Evolutionary conservation across 2,329 filamentous ascomycete species (phyloP), one percentile per base, ranked within the genome.

Genomic region (Alternaria arborescens): DNA sequence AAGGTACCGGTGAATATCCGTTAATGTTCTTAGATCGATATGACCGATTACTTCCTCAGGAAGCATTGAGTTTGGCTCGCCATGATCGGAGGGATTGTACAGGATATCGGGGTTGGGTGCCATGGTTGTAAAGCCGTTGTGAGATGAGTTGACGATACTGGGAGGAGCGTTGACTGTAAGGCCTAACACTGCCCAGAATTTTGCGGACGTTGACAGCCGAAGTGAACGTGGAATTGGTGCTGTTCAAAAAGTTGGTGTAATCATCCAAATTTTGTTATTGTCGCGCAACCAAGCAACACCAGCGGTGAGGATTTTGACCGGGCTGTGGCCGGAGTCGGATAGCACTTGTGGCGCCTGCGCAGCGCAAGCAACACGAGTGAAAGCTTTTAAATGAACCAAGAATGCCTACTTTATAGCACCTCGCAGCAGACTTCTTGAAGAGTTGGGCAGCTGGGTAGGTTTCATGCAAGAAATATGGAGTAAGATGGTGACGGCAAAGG

Each of bases 1-100:
- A 14, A 76, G 67, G 26, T 47, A 67, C 20, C 55, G 55, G 41
- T 68, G 61, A 18, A 77, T 75, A 26, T 71, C 63, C 11, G 34
- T 12, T 7, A 76, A 52, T 10, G 64, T 71, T n/a, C 54, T 46
- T 14, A 74, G 30, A 40, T 76, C 69, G 36, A 75, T 58, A 42
- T 68, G 62, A 18, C 72, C 73, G 12, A 65, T 64, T 2, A 65
- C 52, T 26, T 65, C 62, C 16, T 67, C 66, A 5, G 68, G 62
- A 26, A 66, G 55, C 26, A 62, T 52, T 44, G 56, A 60, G 28
- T 47, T 53, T 4, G 64, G 32, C 36, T 60, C 34, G 22, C 36
- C 51, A 14, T 48, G 53, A 30, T 51, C 55, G 16, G 64, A 36
- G 16, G 61, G 42, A 14, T 32, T 44, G 14, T 58, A 54, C 8